Evolutionary conservation across 208 protist species (phyloP).

Genomic region (Herpetomonas samuelpessoai): DNA sequence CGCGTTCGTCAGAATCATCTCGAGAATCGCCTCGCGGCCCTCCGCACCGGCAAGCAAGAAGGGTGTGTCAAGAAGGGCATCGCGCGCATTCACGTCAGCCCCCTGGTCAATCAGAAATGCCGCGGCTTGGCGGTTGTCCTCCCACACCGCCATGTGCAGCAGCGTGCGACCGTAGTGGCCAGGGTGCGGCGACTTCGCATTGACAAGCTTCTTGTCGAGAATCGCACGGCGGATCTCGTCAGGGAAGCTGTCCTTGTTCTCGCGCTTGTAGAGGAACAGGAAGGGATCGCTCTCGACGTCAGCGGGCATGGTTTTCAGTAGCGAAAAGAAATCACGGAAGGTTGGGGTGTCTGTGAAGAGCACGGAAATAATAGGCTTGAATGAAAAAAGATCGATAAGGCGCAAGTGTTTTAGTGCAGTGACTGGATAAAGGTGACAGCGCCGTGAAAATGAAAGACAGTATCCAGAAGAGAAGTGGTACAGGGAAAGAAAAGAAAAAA

Average conservation of each 20-base stretch:
- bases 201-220: conserved; percentile 9
- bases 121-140: conserved; percentile 37
- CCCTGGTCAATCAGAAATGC: conserved; percentile 41
- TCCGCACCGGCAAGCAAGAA: conserved; percentile 47
- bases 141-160: conserved; percentile 52
- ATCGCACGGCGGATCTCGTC: not conserved
- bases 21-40: conserved; percentile 40
- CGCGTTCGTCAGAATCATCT: conserved; percentile 33
- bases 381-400: too few species aligned
- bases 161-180: conserved; percentile 36
- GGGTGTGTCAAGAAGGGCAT: conserved; percentile 52
- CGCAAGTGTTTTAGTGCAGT: too few species aligned
- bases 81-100: conserved; percentile 50
- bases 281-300: too few species aligned
- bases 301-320: too few species aligned
- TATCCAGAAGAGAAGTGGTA: too few species aligned
- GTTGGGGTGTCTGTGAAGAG: not conserved
- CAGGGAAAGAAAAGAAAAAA: too few species aligned
- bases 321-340: too few species aligned
- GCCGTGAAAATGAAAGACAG: too few species aligned
- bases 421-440: too few species aligned
- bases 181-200: conserved; percentile 15
- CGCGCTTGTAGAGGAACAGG: not conserved
- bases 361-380: too few species aligned
- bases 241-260: not conserved